Percentiles rank a stretch among this genome's conserved stretches.
These are phyloP conservation scores for Capsicum chinense DNA, from an alignment of 257 asterid species.

Conservation along the genomic window DNA sequence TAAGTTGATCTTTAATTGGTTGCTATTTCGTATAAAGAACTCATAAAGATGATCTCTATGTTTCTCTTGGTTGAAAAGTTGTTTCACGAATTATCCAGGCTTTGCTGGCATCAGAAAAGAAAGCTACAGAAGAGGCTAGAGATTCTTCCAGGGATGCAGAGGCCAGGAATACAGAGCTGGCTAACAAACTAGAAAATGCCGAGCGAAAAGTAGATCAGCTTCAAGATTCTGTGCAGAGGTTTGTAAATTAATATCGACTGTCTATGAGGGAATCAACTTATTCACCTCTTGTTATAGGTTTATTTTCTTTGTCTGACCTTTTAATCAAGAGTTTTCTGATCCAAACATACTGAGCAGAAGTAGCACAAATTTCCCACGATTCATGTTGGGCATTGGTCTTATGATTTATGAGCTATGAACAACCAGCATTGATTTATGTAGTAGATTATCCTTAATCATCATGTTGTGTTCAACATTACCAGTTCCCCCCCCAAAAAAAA, in stretches of 20 bases:
- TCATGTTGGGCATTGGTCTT: neutral
- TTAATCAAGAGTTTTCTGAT: neutral
- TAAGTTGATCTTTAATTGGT: neutral
- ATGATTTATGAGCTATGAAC: neutral
- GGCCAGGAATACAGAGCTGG: slow-evolving; percentile 61
- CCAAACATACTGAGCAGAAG: neutral
- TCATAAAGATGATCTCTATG: slow-evolving; percentile 12
- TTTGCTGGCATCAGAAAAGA: slow-evolving; percentile 69
- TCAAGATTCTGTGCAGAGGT: slow-evolving; percentile 91
- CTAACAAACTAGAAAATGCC: slow-evolving; percentile 67
- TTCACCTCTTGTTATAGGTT: neutral
- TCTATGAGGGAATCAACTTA: slow-evolving; percentile 4
- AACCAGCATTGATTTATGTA: neutral
- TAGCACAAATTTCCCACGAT: neutral
- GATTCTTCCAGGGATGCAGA: slow-evolving; percentile 66
- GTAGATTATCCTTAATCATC: neutral
- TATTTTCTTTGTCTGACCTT: neutral
- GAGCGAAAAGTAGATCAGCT: slow-evolving; percentile 77
- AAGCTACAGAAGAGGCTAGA: slow-evolving; percentile 70
- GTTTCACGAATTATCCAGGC: slow-evolving; percentile 53
- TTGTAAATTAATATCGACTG: slow-evolving; percentile 13
- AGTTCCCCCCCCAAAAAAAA: neutral
- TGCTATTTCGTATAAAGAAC: neutral
- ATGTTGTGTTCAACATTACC: no score
- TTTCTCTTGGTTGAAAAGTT: slow-evolving; percentile 28